Conservation (phyloP, 2,329 filamentous ascomycete genomes). For the Shiraia sp. region DNA sequence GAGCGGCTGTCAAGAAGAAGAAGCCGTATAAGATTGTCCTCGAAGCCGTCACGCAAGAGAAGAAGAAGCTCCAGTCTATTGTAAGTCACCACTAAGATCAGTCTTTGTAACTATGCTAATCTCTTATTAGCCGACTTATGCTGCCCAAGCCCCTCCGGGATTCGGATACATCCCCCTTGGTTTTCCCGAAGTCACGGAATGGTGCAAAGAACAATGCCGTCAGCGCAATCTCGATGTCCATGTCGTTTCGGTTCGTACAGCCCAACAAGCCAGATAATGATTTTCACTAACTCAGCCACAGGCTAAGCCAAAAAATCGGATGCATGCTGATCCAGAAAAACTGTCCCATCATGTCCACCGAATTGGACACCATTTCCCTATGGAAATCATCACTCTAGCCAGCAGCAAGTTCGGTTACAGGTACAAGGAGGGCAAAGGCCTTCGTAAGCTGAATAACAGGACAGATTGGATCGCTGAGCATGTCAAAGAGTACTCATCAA, state of each 20-base stretch:
- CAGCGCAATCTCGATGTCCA: constrained; percentile 58
- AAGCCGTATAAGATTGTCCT: constrained; percentile 62
- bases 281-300: constrained; percentile 19
- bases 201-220: constrained; percentile 62
- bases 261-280: neutral
- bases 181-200: constrained; percentile 61
- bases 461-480: constrained; percentile 38
- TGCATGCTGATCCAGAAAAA: constrained; percentile 54
- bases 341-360: constrained; percentile 64
- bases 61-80: constrained; percentile 60
- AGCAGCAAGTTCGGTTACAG: constrained; percentile 54
- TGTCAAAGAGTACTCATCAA: constrained; percentile 39
- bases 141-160: constrained; percentile 59
- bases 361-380: constrained; percentile 66
- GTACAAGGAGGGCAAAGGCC: constrained; percentile 23
- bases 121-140: constrained; percentile 56
- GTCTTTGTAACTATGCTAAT: constrained; percentile 36
- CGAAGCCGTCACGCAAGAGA: constrained; percentile 61
- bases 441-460: constrained; percentile 26
- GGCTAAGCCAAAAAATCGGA: constrained; percentile 53
- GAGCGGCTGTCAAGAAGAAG: constrained; percentile 37
- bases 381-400: constrained; percentile 60
- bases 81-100: constrained; percentile 39
- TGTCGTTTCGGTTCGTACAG: constrained; percentile 62
- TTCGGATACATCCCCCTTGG: constrained; percentile 66